These are phyloP conservation scores for Penicillium ochrochloron DNA, from an alignment of 495 filamentous ascomycete genomes.

Conservation along the genomic window DNA sequence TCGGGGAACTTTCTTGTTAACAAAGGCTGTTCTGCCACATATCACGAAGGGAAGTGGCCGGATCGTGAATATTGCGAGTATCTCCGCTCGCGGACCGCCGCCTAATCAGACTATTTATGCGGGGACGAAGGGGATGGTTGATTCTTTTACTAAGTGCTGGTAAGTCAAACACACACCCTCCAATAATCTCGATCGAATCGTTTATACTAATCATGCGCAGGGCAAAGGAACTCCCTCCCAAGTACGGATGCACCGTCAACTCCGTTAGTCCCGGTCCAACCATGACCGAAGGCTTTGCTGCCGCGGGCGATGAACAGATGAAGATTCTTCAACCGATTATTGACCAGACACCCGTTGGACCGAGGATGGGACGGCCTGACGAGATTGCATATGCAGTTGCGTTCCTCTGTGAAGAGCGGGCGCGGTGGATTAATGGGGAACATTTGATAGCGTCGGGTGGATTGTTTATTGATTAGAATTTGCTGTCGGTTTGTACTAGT, in stretches of 20 bases:
- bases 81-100: constrained; percentile 28
- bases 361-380: constrained; percentile 39
- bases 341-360: constrained; percentile 42
- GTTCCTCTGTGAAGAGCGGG: constrained; percentile 41
- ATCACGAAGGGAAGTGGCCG: constrained; percentile 28
- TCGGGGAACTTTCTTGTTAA: constrained; percentile 43
- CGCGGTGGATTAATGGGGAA: constrained; percentile 47
- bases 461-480: constrained; percentile 31
- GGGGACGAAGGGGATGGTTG: constrained; percentile 36
- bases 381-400: constrained; percentile 48
- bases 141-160: constrained; percentile 45
- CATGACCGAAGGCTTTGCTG: constrained; percentile 37
- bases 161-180: constrained; percentile 5
- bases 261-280: constrained; percentile 39
- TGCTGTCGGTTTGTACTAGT: not conserved
- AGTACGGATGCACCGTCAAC: constrained; percentile 40
- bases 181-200: too few species aligned
- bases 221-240: constrained; percentile 39
- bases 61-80: constrained; percentile 35
- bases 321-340: constrained; percentile 43
- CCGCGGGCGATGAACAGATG: constrained; percentile 43
- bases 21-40: constrained; percentile 38
- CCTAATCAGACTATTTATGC: constrained; percentile 37
- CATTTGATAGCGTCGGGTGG: constrained; percentile 44
- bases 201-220: not conserved